Conservation (phyloP, 768 basidiomycete species). For the Mycena vulgaris region DNA sequence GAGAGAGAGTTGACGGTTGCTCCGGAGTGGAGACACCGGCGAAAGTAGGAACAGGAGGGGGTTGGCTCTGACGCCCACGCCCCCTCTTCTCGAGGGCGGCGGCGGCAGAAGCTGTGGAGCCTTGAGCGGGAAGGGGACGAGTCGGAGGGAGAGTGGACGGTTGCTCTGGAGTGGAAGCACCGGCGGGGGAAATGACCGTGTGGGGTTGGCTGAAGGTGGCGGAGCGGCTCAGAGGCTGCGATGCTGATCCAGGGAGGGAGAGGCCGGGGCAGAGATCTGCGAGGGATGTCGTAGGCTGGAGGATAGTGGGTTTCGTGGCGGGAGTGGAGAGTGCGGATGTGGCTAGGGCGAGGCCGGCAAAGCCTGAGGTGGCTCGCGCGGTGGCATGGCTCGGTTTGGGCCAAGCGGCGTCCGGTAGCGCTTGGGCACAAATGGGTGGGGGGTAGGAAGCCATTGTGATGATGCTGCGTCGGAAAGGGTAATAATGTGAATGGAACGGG, state of each 20-base stretch:
- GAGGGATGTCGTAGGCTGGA: too few relatives aligned
- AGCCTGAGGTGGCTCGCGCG: background rate
- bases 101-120: background rate
- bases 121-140: background rate
- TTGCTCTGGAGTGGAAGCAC: background rate
- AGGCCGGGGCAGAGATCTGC: background rate
- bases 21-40: background rate
- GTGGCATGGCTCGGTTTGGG: background rate
- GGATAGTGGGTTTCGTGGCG: background rate
- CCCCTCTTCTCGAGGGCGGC: too few relatives aligned
- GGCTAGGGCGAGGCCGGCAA: conserved; percentile 1
- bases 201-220: background rate
- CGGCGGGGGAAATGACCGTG: background rate
- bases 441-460: conserved; percentile 5
- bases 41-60: background rate
- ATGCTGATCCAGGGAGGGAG: background rate
- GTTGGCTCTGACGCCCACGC: too few relatives aligned
- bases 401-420: background rate
- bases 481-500: background rate
- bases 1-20: background rate
- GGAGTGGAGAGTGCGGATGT: background rate
- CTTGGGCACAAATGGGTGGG: background rate
- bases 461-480: background rate
- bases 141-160: conserved; percentile 6
- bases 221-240: background rate